These are phyloP conservation scores for Didymellaceae sp. DNA, from an alignment of 2,329 filamentous ascomycete species.

Conservation along the genomic window DNA sequence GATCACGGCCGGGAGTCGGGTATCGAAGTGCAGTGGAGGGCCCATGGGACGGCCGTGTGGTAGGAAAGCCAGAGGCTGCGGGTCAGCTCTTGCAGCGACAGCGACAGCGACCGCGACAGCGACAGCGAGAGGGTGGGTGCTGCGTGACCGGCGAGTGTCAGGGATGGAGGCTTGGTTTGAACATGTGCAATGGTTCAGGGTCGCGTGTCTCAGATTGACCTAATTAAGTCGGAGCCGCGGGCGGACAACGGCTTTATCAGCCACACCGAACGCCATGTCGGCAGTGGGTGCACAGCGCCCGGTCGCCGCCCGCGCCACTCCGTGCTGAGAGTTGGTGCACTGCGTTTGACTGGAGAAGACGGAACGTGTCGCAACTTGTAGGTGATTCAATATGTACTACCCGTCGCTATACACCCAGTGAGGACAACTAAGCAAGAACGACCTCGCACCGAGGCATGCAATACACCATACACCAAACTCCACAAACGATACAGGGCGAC, in stretches of 20 bases:
- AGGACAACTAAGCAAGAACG: slow-evolving; percentile 24
- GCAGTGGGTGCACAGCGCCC: background rate
- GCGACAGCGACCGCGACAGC: slow-evolving; percentile 7
- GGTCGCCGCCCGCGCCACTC: slow-evolving; percentile 8
- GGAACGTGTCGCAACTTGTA: background rate
- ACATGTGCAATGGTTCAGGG: slow-evolving; percentile 16
- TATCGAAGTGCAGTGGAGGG: slow-evolving; percentile 31
- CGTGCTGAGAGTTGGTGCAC: too few relatives aligned
- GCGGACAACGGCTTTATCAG: too few relatives aligned
- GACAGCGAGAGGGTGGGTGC: too few relatives aligned
- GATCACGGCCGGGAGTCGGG: slow-evolving; percentile 32
- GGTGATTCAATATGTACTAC: slow-evolving; percentile 21
- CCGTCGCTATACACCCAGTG: slow-evolving; percentile 10
- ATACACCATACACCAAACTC: slow-evolving; percentile 39
- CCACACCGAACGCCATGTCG: slow-evolving; percentile 29
- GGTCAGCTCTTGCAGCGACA: slow-evolving; percentile 13
- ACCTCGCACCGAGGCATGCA: slow-evolving; percentile 17
- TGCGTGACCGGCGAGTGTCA: too few relatives aligned
- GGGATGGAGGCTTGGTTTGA: slow-evolving; percentile 9
- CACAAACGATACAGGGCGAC: slow-evolving; percentile 14
- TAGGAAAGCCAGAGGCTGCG: slow-evolving; percentile 5
- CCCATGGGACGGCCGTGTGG: slow-evolving; percentile 30
- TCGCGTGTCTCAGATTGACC: slow-evolving; percentile 16
- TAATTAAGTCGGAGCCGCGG: too few relatives aligned
- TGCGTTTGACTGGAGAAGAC: too few relatives aligned